These are phyloP conservation scores for Nicotiana tabacum DNA, from an alignment of 257 asterid genomes.

Conservation along the genomic window DNA sequence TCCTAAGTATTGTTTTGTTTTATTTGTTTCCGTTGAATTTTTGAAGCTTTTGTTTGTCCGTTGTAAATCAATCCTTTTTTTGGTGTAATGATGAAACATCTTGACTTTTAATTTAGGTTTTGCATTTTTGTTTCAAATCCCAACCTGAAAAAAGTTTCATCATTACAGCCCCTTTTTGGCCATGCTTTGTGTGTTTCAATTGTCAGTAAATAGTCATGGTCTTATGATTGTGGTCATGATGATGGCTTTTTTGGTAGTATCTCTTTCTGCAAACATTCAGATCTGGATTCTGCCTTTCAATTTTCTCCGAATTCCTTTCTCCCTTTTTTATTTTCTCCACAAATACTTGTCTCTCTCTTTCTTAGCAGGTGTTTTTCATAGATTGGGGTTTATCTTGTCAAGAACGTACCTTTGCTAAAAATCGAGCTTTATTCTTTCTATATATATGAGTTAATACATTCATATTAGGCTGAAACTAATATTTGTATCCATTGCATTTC, in stretches of 20 bases:
- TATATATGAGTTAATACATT: too few relatives aligned
- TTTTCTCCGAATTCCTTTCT: background rate
- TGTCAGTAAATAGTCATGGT: background rate
- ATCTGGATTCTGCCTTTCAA: constrained; percentile 10
- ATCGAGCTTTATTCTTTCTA: too few relatives aligned
- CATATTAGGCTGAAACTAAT: too few relatives aligned
- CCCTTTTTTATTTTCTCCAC: background rate
- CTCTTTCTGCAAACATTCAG: constrained; percentile 18
- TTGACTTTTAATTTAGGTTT: constrained; percentile 25
- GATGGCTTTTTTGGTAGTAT: constrained; percentile 19
- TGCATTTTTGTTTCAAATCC: background rate
- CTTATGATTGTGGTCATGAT: constrained; percentile 15
- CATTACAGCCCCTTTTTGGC: constrained; percentile 25
- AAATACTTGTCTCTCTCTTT: background rate
- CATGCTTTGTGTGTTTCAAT: constrained; percentile 31
- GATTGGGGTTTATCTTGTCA: background rate
- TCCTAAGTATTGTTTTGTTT: background rate
- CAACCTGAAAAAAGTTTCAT: constrained; percentile 22
- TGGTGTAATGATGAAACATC: constrained; percentile 48
- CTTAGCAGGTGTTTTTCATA: background rate
- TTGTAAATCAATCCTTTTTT: background rate
- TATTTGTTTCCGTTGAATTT: background rate
- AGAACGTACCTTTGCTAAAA: too few relatives aligned
- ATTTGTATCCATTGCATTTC: constrained; percentile 34
- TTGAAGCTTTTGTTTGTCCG: background rate